Conservation (phyloP, 2,329 filamentous ascomycete genomes). For the Fusarium musae region DNA sequence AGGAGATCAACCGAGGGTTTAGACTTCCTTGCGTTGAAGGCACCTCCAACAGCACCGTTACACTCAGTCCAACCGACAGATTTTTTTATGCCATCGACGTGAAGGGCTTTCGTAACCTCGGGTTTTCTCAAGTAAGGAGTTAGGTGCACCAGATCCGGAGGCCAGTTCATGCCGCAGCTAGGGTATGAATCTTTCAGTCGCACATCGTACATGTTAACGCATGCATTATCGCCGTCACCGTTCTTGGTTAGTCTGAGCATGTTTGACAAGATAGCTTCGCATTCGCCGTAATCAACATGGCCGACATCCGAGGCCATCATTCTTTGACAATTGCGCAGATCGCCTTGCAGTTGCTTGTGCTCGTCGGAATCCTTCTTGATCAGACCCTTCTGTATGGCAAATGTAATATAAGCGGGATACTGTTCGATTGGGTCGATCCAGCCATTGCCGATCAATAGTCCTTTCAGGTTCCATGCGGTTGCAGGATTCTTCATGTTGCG, state of each 20-base stretch:
- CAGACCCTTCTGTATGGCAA: conserved; percentile 79
- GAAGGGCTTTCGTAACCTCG: conserved; percentile 84
- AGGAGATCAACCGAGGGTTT: conserved; percentile 78
- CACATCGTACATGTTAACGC: conserved; percentile 97
- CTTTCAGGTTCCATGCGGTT: conserved; percentile 78
- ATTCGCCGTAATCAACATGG: conserved; percentile 73
- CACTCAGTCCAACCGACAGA: conserved; percentile 93
- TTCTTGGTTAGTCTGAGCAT: conserved; percentile 75
- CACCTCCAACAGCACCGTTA: conserved; percentile 77
- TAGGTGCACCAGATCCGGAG: conserved; percentile 81
- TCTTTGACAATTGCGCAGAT: conserved; percentile 76
- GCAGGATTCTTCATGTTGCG: conserved; percentile 76
- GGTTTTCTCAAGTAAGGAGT: conserved; percentile 84
- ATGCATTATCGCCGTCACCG: conserved; percentile 66
- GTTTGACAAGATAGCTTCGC: conserved; percentile 80
- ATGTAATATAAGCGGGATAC: conserved; percentile 87
- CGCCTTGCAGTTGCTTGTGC: conserved; percentile 73
- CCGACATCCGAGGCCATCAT: conserved; percentile 59
- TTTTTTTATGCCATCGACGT: conserved; percentile 80
- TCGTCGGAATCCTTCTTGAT: conserved; percentile 73
- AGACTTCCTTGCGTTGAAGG: conserved; percentile 78
- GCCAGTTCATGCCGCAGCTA: conserved; percentile 98
- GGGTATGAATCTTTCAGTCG: conserved; percentile 83
- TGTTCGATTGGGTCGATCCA: conserved; percentile 95
- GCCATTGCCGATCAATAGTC: conserved; percentile 93